Base-by-base conservation (phyloP, 2,329 filamentous ascomycete species). In the Pseudogymnoascus sp. region DNA sequence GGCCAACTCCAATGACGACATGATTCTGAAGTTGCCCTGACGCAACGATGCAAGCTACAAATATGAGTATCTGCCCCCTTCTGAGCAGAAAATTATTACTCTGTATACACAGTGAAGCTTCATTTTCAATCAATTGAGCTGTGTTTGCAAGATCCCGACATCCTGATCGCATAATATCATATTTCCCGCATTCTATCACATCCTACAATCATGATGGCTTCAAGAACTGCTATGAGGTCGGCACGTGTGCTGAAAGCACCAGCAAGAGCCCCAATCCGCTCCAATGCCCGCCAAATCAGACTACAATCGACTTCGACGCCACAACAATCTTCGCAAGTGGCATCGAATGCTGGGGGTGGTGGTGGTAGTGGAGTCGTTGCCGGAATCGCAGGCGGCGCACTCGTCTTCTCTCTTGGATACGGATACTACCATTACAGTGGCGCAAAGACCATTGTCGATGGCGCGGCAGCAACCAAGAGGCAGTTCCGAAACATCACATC, bases 401-500 rank as follows among this genome's bases (percentile, higher is more conserved):
- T 79, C 13, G 80, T 81, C 2, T 73, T 83, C 60, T 64, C 73
- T 1, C 66, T 77, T 6, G 80, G 79, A 34, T 85, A 83, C 71
- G 69, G 72, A 64, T 83, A 79, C 74, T 85, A 85, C 73, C 75
- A 80, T 61, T 80, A 80, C 71, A 83, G 81, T 3, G 82, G 72
- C 60, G 70, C 68, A 16, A 73, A 72, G 51, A 65, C 78, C 0
- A 69, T 81, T 11, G 78, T 84, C 10, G 73, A 78, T 61, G 79
- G 80, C 2, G 77, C 79, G 8, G 79, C 81, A 62, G 80, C 86
- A 62, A 83, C 86, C 2, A 82, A 86, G 72, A 76, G 79, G 63
- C 85, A 88, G 71, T 83, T 88, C 74, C 76, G 86, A 41, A 78
- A 80, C 6, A 82, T 86, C 1, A 81, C 83, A 36, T 77, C 85